These are phyloP conservation scores for Apiospora koreana DNA, from an alignment of 2,329 filamentous ascomycete species.

Conservation along the genomic window DNA sequence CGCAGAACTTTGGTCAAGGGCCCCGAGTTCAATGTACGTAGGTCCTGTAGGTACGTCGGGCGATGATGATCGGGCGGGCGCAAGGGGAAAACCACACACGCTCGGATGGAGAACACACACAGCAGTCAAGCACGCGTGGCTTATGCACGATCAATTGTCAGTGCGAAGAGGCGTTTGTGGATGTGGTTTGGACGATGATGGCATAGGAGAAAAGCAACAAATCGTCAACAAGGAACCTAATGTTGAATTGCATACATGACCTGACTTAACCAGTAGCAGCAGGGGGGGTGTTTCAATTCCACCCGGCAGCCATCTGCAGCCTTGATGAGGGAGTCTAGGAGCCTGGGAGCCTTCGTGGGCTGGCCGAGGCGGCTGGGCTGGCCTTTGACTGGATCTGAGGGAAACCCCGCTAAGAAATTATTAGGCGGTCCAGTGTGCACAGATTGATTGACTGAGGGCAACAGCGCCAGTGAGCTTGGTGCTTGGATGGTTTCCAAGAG, in stretches of 20 bases:
- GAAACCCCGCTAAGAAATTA: neutral
- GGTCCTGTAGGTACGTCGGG: neutral
- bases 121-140: neutral
- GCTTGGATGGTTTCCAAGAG: neutral
- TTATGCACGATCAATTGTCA: neutral
- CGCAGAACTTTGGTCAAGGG: conserved; percentile 1
- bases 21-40: neutral
- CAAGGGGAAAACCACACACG: neutral
- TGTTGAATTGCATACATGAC: neutral
- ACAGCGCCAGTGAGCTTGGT: neutral
- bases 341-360: neutral
- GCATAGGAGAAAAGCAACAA: neutral
- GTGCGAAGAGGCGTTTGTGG: neutral
- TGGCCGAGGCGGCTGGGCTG: neutral
- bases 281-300: neutral
- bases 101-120: neutral
- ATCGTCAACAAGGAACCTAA: neutral
- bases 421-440: neutral
- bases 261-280: neutral
- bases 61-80: neutral
- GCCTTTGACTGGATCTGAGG: neutral
- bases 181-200: neutral
- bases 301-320: neutral
- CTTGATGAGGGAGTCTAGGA: neutral
- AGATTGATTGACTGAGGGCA: neutral